Conservation (phyloP, 257 asterid genomes). For the Oldenlandia corymbosa region DNA sequence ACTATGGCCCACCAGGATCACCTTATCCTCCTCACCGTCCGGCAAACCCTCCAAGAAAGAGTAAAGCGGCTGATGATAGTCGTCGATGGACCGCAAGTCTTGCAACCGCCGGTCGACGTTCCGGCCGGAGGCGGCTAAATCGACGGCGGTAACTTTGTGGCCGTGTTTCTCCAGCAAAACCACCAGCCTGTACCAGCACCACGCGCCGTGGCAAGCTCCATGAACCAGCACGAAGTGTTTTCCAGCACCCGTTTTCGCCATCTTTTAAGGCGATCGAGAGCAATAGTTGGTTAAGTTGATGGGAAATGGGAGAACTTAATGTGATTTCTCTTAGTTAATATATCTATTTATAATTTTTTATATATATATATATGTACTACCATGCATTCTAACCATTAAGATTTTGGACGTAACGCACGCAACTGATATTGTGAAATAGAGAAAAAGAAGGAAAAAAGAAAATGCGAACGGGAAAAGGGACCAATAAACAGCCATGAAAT, state of each 20-base stretch:
- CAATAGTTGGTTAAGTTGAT: no score
- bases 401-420: no score
- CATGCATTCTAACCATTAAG: no score
- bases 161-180: neutral
- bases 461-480: no score
- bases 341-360: no score
- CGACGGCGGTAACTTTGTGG: slow-evolving; percentile 10
- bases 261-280: neutral
- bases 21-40: neutral
- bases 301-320: no score
- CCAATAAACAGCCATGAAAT: no score
- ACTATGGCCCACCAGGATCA: slow-evolving; percentile 10
- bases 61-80: slow-evolving; percentile 4
- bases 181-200: slow-evolving; percentile 11
- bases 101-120: neutral
- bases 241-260: neutral
- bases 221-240: slow-evolving; percentile 13
- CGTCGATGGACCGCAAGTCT: slow-evolving; percentile 2
- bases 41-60: neutral
- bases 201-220: slow-evolving; percentile 7
- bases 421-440: no score
- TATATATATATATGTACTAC: no score
- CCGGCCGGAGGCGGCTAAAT: slow-evolving; percentile 3
- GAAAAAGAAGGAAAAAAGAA: no score
- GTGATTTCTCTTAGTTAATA: no score